Evolutionary conservation across 192 early-diverging fungal genomes (phyloP).

Genomic region (Rhizoclosmatium sp.): DNA sequence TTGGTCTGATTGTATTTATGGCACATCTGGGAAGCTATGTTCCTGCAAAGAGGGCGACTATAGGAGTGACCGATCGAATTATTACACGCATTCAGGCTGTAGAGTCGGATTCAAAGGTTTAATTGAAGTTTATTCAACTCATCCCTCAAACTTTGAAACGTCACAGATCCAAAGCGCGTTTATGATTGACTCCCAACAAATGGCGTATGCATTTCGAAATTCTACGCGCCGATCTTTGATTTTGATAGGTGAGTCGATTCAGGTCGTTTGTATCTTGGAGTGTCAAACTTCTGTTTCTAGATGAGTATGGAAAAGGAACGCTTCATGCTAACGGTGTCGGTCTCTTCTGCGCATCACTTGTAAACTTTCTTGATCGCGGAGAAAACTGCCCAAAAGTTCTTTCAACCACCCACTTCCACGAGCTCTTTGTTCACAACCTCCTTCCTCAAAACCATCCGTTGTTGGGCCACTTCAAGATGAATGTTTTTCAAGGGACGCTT

Average conservation of each 20-base stretch:
- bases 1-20: constrained; percentile 85
- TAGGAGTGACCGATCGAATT: constrained; percentile 84
- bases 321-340: constrained; percentile 74
- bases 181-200: constrained; percentile 76
- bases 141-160: background rate
- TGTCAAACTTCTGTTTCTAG: constrained; percentile 36
- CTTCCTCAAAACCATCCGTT: constrained; percentile 52
- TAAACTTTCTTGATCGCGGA: constrained; percentile 57
- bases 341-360: constrained; percentile 76
- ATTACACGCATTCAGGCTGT: constrained; percentile 76
- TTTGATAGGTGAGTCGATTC: constrained; percentile 49
- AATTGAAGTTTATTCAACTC: constrained; percentile 28
- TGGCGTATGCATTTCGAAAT: constrained; percentile 56
- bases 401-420: constrained; percentile 91
- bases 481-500: constrained; percentile 54
- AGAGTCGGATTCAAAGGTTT: constrained; percentile 68
- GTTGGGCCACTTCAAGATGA: constrained; percentile 61
- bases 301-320: constrained; percentile 90
- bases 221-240: constrained; percentile 66
- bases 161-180: constrained; percentile 69
- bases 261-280: background rate
- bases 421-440: constrained; percentile 58
- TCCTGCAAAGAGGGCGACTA: constrained; percentile 71
- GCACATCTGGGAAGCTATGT: constrained; percentile 91
- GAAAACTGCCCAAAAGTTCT: constrained; percentile 70